Evolutionary conservation across 169 alveolate species (phyloP).

Genomic region (Eimeria necatrix): DNA sequence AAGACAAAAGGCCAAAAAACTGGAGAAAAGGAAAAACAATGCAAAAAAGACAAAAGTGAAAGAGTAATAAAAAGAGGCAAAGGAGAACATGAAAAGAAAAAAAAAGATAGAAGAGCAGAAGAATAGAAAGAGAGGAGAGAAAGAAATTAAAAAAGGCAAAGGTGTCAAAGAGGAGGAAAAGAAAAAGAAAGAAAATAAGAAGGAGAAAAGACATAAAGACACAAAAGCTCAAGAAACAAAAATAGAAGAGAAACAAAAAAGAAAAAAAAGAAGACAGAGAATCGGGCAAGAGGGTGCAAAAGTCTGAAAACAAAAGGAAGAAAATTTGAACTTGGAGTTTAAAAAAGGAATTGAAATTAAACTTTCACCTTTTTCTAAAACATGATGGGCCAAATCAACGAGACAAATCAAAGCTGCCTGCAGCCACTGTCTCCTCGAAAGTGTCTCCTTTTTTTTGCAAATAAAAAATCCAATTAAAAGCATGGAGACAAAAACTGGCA

Average conservation of each 20-base stretch:
- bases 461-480: not conserved
- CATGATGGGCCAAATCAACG: slow-evolving; percentile 73
- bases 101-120: not conserved
- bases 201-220: not conserved
- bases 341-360: not conserved
- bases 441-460: not conserved
- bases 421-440: slow-evolving; percentile 20
- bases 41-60: not conserved
- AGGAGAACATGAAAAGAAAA: not conserved
- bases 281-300: too few relatives aligned
- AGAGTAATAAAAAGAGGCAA: not conserved
- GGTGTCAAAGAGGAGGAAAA: not conserved
- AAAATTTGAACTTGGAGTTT: not conserved
- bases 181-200: not conserved
- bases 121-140: not conserved
- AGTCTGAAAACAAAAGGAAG: not conserved
- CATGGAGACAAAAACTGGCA: slow-evolving; percentile 40
- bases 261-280: not conserved
- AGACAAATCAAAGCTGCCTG: slow-evolving; percentile 40
- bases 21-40: too few relatives aligned
- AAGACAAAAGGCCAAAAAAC: not conserved
- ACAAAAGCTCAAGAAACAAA: not conserved
- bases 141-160: not conserved
- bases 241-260: not conserved
- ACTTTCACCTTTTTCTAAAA: slow-evolving; percentile 65